Conservation (phyloP, 441 rosid genomes). For the Raphanus hybrid region DNA sequence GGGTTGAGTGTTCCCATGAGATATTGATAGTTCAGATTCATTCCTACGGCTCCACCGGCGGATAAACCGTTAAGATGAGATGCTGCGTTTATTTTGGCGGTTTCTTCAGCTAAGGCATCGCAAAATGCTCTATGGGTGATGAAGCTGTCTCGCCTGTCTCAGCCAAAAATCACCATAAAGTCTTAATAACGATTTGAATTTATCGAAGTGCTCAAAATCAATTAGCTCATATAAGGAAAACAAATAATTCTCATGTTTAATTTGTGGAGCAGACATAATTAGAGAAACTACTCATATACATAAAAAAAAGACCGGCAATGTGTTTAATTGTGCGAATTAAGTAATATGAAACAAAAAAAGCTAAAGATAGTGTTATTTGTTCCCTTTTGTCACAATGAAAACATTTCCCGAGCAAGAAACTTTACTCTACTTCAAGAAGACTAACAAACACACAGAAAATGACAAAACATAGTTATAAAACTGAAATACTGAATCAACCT, state of each 20-base stretch:
- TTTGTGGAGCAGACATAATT: background rate
- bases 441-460: slow-evolving; percentile 24
- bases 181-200: background rate
- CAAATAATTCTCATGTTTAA: background rate
- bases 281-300: background rate
- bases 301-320: background rate
- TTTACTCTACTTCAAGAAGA: slow-evolving; percentile 31
- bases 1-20: slow-evolving; percentile 55
- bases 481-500: slow-evolving; percentile 5
- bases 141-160: slow-evolving; percentile 87
- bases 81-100: slow-evolving; percentile 79
- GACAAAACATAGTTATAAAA: slow-evolving; percentile 20
- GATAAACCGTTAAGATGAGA: slow-evolving; percentile 48
- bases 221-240: background rate
- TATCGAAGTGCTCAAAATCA: background rate
- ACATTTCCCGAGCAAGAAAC: slow-evolving; percentile 23
- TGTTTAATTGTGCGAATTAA: background rate
- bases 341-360: background rate
- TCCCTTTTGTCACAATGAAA: slow-evolving; percentile 22
- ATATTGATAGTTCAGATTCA: slow-evolving; percentile 51
- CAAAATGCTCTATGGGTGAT: slow-evolving; percentile 95
- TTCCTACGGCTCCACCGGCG: slow-evolving; percentile 37
- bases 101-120: slow-evolving; percentile 94
- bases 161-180: slow-evolving; percentile 19
- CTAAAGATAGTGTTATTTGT: slow-evolving; percentile 8